Conservation (phyloP, 148 eudicot species). For the Oxyria digyna region DNA sequence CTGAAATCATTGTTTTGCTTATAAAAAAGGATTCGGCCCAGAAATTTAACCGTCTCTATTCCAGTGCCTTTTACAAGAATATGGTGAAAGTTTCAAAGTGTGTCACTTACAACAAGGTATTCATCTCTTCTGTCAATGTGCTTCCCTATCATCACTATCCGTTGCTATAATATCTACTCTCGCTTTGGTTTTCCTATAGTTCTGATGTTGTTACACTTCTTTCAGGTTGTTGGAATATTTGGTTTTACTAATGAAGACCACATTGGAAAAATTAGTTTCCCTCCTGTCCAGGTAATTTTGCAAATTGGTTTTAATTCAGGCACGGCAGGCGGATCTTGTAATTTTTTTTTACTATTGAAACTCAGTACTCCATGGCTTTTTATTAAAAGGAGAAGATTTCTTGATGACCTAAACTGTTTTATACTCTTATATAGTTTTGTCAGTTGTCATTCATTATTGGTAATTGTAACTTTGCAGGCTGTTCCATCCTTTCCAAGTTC, state of each 20-base stretch:
- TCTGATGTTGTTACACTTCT: background rate
- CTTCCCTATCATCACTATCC: background rate
- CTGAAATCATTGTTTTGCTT: background rate
- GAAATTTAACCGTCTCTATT: constrained; percentile 8
- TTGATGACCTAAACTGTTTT: background rate
- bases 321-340: background rate
- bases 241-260: constrained; percentile 87
- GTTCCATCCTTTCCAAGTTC: constrained; percentile 95
- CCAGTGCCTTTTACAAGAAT: constrained; percentile 73
- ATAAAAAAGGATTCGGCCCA: background rate
- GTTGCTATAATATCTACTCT: background rate
- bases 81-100: constrained; percentile 81
- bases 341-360: background rate
- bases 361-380: background rate
- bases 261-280: constrained; percentile 84
- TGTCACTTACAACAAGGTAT: constrained; percentile 84
- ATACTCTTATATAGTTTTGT: no score
- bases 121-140: background rate
- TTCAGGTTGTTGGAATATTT: constrained; percentile 88
- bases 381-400: background rate
- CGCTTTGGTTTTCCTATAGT: background rate
- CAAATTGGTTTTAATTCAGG: background rate
- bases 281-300: constrained; percentile 72
- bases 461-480: constrained; percentile 39
- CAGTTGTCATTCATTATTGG: no score